Conservation (phyloP, 306 rosid genomes). For the Erythrophleum fordii region DNA sequence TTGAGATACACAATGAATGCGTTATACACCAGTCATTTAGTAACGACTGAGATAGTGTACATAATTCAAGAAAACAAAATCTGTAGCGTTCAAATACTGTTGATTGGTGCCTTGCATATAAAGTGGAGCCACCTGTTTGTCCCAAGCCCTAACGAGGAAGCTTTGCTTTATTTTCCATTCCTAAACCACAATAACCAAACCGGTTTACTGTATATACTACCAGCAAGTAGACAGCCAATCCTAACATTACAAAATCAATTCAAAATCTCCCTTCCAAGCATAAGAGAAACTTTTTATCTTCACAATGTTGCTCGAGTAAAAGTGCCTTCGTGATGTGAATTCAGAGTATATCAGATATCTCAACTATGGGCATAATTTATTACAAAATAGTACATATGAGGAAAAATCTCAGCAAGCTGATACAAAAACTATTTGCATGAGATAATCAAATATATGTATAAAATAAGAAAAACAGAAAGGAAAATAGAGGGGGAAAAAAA, state of each 20-base stretch:
- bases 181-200: neutral
- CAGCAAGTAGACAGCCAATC: neutral
- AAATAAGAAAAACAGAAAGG: too few relatives aligned
- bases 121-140: neutral
- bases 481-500: too few relatives aligned
- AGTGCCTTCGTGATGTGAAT: constrained; percentile 10
- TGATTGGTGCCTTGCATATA: neutral
- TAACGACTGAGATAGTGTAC: neutral
- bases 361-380: too few relatives aligned
- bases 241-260: neutral
- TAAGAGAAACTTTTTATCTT: constrained; percentile 7
- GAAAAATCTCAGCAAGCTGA: too few relatives aligned
- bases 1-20: neutral
- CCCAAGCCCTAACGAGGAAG: neutral
- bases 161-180: neutral
- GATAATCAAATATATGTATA: too few relatives aligned
- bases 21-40: neutral
- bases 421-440: too few relatives aligned
- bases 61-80: neutral
- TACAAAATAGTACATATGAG: too few relatives aligned
- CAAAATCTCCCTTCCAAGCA: neutral
- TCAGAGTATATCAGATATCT: neutral
- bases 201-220: neutral
- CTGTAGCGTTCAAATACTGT: neutral
- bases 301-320: neutral